Evolutionary conservation across 108 stramenopile genomes (phyloP).

Genomic region (Nannochloropsis salina): DNA sequence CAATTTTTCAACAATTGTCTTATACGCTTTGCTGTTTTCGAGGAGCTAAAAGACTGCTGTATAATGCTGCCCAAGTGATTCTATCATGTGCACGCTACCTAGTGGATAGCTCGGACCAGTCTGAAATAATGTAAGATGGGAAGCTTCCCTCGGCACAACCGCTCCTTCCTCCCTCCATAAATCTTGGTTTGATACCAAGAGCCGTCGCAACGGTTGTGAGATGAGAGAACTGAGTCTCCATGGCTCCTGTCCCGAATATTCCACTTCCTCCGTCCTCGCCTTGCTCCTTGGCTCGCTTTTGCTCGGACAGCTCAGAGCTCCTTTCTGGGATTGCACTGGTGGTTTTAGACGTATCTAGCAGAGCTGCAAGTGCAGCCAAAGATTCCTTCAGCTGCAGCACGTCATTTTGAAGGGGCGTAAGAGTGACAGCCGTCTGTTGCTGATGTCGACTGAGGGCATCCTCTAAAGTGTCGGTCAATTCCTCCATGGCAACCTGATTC

Average conservation of each 20-base stretch:
- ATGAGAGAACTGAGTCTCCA: not conserved
- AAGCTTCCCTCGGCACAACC: not conserved
- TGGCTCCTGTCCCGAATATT: not conserved
- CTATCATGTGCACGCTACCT: not conserved
- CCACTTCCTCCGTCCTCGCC: not conserved
- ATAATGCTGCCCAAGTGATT: too few species aligned
- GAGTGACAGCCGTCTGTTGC: not conserved
- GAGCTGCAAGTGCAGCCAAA: not conserved
- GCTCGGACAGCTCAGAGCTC: too few species aligned
- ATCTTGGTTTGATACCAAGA: not conserved
- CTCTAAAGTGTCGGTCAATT: not conserved
- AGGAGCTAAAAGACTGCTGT: too few species aligned
- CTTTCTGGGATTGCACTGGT: too few species aligned
- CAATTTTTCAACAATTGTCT: too few species aligned
- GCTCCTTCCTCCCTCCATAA: not conserved
- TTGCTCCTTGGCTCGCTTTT: not conserved
- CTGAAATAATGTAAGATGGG: not conserved
- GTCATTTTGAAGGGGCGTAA: not conserved
- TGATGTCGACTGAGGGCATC: not conserved
- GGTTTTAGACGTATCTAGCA: not conserved
- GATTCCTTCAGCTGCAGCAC: not conserved
- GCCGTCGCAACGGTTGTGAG: not conserved
- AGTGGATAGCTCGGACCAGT: conserved; percentile 4
- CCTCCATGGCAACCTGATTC: not conserved
- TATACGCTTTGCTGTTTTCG: too few species aligned